Percentiles rank a stretch among this genome's conserved stretches.
Evolutionary conservation across 306 rosid species (phyloP).

Genomic region (Sicyos baderoa): DNA sequence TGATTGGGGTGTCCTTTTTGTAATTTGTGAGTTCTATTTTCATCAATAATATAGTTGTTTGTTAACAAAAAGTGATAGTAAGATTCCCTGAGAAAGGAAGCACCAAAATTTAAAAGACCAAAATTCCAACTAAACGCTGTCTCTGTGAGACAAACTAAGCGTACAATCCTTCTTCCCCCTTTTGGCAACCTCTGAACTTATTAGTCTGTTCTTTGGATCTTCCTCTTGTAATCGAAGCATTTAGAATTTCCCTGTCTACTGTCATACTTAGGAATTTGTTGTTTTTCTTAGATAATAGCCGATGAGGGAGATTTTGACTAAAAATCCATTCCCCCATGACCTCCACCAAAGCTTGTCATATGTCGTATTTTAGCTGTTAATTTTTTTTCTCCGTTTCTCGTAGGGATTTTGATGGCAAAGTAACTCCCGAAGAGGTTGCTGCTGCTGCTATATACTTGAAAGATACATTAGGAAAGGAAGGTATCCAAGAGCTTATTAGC

Average conservation of each 20-base stretch:
- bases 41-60: too few species aligned
- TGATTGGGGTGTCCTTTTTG: too few species aligned
- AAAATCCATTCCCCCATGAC: neutral
- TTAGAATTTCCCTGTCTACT: neutral
- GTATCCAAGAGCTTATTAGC: conserved; percentile 82
- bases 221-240: neutral
- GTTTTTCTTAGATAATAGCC: neutral
- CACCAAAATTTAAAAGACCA: too few species aligned
- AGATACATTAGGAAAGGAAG: conserved; percentile 84
- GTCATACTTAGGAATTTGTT: neutral
- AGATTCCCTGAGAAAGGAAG: too few species aligned
- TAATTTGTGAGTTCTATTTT: too few species aligned
- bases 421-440: conserved; percentile 95
- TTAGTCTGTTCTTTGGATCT: neutral
- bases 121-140: too few species aligned
- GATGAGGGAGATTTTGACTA: neutral
- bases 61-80: too few species aligned
- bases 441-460: conserved; percentile 83
- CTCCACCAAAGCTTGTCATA: neutral
- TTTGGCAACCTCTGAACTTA: neutral
- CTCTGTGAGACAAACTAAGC: too few species aligned
- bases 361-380: neutral
- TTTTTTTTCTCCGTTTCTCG: neutral
- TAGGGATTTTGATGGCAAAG: conserved; percentile 97
- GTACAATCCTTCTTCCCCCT: neutral